Evolutionary conservation across 2,329 filamentous ascomycete species (phyloP).

Genomic region (Basipetospora chlamydospora): DNA sequence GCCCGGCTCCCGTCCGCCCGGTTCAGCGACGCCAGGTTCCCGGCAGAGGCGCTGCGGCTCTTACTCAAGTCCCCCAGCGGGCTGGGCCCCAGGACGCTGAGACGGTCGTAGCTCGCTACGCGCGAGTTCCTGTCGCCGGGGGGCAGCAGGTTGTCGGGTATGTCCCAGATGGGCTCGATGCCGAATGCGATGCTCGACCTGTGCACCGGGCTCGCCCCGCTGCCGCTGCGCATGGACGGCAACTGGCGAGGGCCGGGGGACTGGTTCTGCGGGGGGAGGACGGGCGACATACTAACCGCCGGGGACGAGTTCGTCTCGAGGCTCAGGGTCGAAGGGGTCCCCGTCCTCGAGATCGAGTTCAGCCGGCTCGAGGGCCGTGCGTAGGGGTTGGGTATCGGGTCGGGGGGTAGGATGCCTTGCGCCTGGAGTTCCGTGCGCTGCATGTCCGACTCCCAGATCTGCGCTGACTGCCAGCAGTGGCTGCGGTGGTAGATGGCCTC

Average conservation of each 20-base stretch:
- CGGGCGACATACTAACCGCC: slow-evolving; percentile 14
- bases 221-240: slow-evolving; percentile 12
- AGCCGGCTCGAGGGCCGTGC: not conserved
- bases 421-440: slow-evolving; percentile 10
- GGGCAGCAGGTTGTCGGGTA: slow-evolving; percentile 6
- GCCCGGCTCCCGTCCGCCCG: no score
- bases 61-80: slow-evolving; percentile 8
- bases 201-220: slow-evolving; percentile 14
- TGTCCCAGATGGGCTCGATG: slow-evolving; percentile 21
- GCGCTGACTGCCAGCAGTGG: slow-evolving; percentile 40
- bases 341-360: slow-evolving; percentile 8
- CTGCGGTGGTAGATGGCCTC: slow-evolving; percentile 45
- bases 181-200: slow-evolving; percentile 29
- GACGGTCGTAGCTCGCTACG: slow-evolving; percentile 15
- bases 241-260: slow-evolving; percentile 18
- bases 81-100: slow-evolving; percentile 10
- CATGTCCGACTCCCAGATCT: slow-evolving; percentile 27
- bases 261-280: slow-evolving; percentile 23
- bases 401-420: not conserved
- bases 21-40: slow-evolving; percentile 19
- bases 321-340: slow-evolving; percentile 10
- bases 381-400: not conserved
- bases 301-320: slow-evolving; percentile 14
- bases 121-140: slow-evolving; percentile 7
- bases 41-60: slow-evolving; percentile 18